phyloP scores from a whole-genome alignment of 495 filamentous ascomycete genomes.

The Talaromyces stipitatus region DNA sequence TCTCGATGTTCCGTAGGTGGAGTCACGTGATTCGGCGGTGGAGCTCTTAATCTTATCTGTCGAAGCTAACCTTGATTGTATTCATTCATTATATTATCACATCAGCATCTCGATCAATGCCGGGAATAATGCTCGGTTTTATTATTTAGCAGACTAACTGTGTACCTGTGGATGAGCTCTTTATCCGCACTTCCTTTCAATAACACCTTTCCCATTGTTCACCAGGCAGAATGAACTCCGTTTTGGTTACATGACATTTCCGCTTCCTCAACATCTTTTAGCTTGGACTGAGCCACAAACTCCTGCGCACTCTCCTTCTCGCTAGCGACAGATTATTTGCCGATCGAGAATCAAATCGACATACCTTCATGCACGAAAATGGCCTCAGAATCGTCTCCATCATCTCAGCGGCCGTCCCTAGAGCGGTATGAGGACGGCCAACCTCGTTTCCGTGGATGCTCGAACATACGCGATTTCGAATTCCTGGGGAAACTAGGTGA shows the following conservation, averaged over 20 bases:
- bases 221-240: not conserved
- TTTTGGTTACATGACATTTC: constrained; percentile 1
- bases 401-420: constrained; percentile 16
- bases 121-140: not conserved
- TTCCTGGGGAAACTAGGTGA: constrained; percentile 89
- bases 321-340: not conserved
- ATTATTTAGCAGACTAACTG: not conserved
- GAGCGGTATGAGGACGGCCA: constrained; percentile 30
- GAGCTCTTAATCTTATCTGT: not conserved
- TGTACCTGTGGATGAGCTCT: not conserved
- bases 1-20: not conserved
- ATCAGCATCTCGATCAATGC: too few species aligned
- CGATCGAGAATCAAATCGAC: not conserved
- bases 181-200: not conserved
- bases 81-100: not conserved
- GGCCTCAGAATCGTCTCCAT: constrained; percentile 15
- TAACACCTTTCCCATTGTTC: not conserved
- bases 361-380: constrained; percentile 14
- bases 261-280: not conserved
- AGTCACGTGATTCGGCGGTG: not conserved
- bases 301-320: not conserved
- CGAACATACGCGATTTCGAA: constrained; percentile 81
- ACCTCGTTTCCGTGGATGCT: constrained; percentile 69
- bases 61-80: not conserved
- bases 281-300: not conserved